Base-by-base conservation (phyloP, 2,329 filamentous ascomycete genomes). In the Kalaharituber pfeilii region DNA sequence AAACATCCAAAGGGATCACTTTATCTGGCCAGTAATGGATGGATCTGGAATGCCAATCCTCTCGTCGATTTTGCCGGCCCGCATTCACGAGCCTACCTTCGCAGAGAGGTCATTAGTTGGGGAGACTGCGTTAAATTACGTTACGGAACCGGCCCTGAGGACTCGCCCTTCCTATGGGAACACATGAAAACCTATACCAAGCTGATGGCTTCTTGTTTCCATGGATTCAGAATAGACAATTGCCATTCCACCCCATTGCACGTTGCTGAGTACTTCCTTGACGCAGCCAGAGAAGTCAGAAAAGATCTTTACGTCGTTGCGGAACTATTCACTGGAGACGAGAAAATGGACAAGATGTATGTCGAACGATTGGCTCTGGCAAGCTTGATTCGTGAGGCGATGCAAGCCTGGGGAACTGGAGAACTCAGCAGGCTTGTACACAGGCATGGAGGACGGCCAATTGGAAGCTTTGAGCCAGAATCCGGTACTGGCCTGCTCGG, bases 11-110 rank as follows among this genome's bases (percentile, higher is more conserved):
- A 80, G 1, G 81, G 82, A 55, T 82, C 87, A 44, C 74, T 94
- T 47, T 85, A 86, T 2, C 71, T 98, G 51, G 88, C 82, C 39
- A 96, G 96, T 69, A 98, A 98, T 65, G 91, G 91, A 44, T 98
- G 91, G 91, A 88, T 98, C 7, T 98, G 91, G 91, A 89, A 86
- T 56, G 89, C 89, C 5, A 93, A 96, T 69, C 89, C 91, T 1
- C 77, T 96, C 69, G 76, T 86, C 44, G 91, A 98, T 70, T 91
- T 96, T 65, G 91, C 91, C 27, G 93, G 93, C 0, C 83, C 87
- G 0, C 74, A 84, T 49, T 94, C 89, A 7, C 81, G 82, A 54
- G 87, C 89, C n/a, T 98, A 98, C 65, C 76, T 98, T n/a, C 79
- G 86, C 52, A 79, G 91, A 62, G 87, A 98, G 68, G 86, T 98